Evolutionary conservation across 495 filamentous ascomycete species (phyloP), one percentile per base, ranked within the genome.

Genomic region (Chaetomium tenue): DNA sequence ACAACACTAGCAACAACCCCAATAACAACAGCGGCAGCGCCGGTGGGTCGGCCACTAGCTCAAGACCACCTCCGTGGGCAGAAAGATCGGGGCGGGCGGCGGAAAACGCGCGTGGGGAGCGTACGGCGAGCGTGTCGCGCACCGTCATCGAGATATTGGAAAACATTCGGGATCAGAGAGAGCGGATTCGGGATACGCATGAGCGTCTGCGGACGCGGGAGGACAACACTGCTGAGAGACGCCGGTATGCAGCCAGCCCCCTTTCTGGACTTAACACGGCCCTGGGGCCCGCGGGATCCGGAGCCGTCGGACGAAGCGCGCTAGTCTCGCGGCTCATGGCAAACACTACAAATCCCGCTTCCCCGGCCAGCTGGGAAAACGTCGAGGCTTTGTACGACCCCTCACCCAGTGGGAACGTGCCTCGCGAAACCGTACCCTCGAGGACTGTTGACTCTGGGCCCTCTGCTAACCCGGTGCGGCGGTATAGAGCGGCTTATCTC

Each of bases 331-430:
- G 64, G 22, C 61, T 70, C 39, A 37, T 68, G 40, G 52, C 68
- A 30, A 51, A 57, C 48, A 54, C 54, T 6, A 25, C 47, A 16
- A 68, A 58, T 23, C 64, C 66, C 18, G 25, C 65, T 20, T 50
- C 59, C 33, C 28, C 51, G 18, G 60, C 58, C 39, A 61, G 63
- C 40, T 69, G 61, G 67, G 64, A 63, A 4, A 64, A 66, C 50
- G 48, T 66, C 53, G 75, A 67, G 66, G 74, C 66, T 39, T 60
- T 71, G 66, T 71, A 71, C 61, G 60, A 66, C 47, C 37, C 50
- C 63, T 56, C 60, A 53, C 53, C 58, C 62, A 26, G 63, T 33
- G 37, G 54, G 20, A 26, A 26, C 30, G 42, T 37, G 26, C 40
- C 39, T 58, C 39, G 20, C 18, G 50, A 50, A 12, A 55, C 50